Evolutionary conservation across 2,329 filamentous ascomycete species (phyloP), one percentile per base, ranked within the genome.

Genomic region (Paramyrothecium sp.): DNA sequence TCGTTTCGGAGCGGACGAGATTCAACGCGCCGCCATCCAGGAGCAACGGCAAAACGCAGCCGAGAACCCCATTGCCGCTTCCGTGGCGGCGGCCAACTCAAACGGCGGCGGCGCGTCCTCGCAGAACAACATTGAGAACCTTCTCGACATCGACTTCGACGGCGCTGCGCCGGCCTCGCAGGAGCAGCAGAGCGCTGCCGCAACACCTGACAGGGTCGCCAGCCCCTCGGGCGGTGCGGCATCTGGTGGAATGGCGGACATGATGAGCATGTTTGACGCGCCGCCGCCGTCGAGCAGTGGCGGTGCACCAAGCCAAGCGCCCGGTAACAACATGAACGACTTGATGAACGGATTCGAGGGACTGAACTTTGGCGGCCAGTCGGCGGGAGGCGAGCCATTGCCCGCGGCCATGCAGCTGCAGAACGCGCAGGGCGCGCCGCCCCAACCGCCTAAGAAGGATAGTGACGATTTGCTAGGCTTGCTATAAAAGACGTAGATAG

Each of bases 101-200:
- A 83, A 82, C 56, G 75, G 84, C 30, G 74, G 69, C 8, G 63
- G 80, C 1, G 38, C 38, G 4, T 69, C 78, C 23, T 69, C 82
- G 7, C 89, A 92, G 71, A 90, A 76, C 78, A 97, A 97, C 67
- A 84, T 94, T 62, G 95, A 99, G 75, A 99, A 98, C 71, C 81
- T 99, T 20, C 83, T 99, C 56, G 95, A 99, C 68, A 96, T 97
- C 67, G 92, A 97, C 73, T 97, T 97, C 70, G 95, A 98, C 69
- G 95, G 94, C 23, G 89, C 91, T 3, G 93, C 90, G 3, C 94
- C 94, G 3, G 94, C 95, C n/a, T 94, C 91, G 13, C 82, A 91
- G 54, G 89, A 93, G 63, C 76, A 79, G 59, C 72, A 77, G 56
- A 77, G 74, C 63, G 69, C 74, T 30, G 67, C 84, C 8, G 86